Conservation (phyloP, 176 grass and related monocot genomes). For the Poa pratensis region DNA sequence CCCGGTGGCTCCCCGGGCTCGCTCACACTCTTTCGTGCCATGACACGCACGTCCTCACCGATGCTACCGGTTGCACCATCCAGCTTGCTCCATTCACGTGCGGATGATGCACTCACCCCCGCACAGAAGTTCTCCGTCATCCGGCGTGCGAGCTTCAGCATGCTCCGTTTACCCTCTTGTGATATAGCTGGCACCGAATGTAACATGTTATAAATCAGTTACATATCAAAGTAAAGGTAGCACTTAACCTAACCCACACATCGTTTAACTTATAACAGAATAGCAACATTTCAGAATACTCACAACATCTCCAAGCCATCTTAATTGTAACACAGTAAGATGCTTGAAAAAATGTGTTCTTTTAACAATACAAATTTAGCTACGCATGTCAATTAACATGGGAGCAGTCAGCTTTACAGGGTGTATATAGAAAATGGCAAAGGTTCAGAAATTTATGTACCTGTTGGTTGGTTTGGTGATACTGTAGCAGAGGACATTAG, state of each 20-base stretch:
- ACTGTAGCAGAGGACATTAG: conserved; percentile 72
- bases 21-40: conserved; percentile 68
- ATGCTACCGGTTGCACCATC: conserved; percentile 53
- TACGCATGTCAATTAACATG: background rate
- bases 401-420: conserved; percentile 9
- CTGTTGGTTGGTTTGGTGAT: conserved; percentile 50
- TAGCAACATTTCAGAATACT: background rate
- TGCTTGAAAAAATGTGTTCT: background rate
- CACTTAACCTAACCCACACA: background rate
- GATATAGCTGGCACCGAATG: conserved; percentile 58
- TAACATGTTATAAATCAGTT: background rate
- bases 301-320: background rate
- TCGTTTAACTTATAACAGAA: background rate
- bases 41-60: conserved; percentile 71
- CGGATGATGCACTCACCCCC: conserved; percentile 69
- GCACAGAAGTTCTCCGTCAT: conserved; percentile 87
- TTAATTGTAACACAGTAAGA: background rate
- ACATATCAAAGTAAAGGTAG: background rate
- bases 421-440: conserved; percentile 38
- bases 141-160: conserved; percentile 87
- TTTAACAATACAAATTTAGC: background rate
- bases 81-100: conserved; percentile 77
- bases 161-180: conserved; percentile 68
- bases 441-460: conserved; percentile 43
- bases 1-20: conserved; percentile 86